Evolutionary conservation across 441 rosid genomes (phyloP).

Genomic region (Codiaeum variegatum): DNA sequence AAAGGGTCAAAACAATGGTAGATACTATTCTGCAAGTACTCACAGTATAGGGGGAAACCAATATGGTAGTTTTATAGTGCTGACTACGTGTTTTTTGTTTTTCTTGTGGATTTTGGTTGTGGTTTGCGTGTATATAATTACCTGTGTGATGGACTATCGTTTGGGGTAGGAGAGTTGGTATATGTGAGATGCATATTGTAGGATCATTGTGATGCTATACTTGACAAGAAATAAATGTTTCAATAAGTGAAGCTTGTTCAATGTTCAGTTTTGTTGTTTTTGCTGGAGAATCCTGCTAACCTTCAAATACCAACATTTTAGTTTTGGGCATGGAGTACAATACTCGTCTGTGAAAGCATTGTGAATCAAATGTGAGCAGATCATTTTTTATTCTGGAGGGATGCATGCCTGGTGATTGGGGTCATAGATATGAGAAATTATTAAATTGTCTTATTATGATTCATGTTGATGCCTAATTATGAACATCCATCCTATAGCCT

Average conservation of each 20-base stretch:
- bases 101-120: constrained; percentile 28
- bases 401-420: too few species aligned
- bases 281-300: background rate
- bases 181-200: constrained; percentile 19
- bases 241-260: constrained; percentile 3
- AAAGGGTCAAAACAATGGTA: constrained; percentile 5
- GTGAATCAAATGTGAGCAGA: too few species aligned
- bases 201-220: constrained; percentile 13
- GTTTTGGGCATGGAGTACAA: too few species aligned
- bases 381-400: too few species aligned
- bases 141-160: constrained; percentile 18
- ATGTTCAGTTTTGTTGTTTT: background rate
- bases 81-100: constrained; percentile 23
- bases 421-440: too few species aligned
- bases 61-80: constrained; percentile 25
- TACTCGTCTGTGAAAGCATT: too few species aligned
- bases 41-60: constrained; percentile 21
- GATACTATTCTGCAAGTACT: constrained; percentile 26
- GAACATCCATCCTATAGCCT: background rate
- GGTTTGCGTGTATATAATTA: constrained; percentile 25
- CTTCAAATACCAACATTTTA: background rate
- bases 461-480: background rate
- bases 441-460: background rate
- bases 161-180: constrained; percentile 21
- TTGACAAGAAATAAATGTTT: constrained; percentile 15